Evolutionary conservation across 2,329 filamentous ascomycete species (phyloP).

Genomic region (Ilyonectria destructans): DNA sequence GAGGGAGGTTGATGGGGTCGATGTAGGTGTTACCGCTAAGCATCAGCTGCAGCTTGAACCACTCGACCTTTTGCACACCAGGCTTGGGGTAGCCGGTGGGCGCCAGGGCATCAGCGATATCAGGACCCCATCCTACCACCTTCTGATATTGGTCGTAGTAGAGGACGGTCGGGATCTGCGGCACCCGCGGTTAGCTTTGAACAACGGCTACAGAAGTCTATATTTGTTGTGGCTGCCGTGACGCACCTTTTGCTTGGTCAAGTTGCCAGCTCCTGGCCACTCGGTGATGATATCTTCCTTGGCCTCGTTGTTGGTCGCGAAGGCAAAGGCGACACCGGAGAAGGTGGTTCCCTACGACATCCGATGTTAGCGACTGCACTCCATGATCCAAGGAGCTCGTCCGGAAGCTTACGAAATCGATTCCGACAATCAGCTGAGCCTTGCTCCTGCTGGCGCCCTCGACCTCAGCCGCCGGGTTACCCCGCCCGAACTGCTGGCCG

Average conservation of each 20-base stretch:
- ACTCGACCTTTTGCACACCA: slow-evolving; percentile 98
- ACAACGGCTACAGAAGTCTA: background rate
- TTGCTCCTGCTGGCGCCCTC: slow-evolving; percentile 92
- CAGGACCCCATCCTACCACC: slow-evolving; percentile 99
- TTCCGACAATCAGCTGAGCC: slow-evolving; percentile 97
- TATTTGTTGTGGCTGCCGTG: background rate
- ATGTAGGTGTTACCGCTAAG: slow-evolving; percentile 99
- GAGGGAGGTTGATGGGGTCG: slow-evolving; percentile 98
- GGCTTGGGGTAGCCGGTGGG: slow-evolving; percentile 98
- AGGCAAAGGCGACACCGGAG: slow-evolving; percentile 96
- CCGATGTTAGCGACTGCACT: slow-evolving; percentile 35
- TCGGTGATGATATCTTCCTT: slow-evolving; percentile 99
- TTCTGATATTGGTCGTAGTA: slow-evolving; percentile 99
- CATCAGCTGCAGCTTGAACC: slow-evolving; percentile 99
- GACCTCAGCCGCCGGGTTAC: slow-evolving; percentile 77
- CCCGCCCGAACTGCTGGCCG: slow-evolving; percentile 62
- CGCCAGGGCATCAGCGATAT: slow-evolving; percentile 96
- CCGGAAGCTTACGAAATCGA: slow-evolving; percentile 86
- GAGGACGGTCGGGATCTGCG: slow-evolving; percentile 95
- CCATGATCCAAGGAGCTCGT: background rate
- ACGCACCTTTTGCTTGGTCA: slow-evolving; percentile 96
- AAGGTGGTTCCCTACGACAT: slow-evolving; percentile 88
- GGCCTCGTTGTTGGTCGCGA: slow-evolving; percentile 96
- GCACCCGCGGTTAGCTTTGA: slow-evolving; percentile 32
- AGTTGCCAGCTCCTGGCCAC: slow-evolving; percentile 97